Base-by-base conservation (phyloP, 1,139 yeast species). In the Pichia sp. region DNA sequence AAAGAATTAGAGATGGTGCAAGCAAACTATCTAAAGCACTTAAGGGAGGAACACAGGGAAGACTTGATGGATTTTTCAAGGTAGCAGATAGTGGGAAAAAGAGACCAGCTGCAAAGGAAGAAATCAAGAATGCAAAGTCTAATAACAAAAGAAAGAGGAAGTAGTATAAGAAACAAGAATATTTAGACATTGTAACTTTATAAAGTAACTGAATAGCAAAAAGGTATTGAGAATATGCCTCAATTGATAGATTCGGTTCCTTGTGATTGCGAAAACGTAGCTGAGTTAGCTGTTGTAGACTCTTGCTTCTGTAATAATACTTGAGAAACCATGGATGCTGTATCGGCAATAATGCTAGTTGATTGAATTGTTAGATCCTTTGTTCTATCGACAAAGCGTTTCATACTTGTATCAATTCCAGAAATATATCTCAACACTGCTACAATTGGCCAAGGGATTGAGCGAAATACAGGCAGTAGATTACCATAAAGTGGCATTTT, bases 41-140 rank as follows among this genome's bases (percentile, higher is more conserved):
- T 49, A 86, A 85, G 55, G 71, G 82, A 2, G 91, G 94, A 2
- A 83, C 85, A 1, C 98, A 91, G 60, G 96, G 94, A 6, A 74
- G 98, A 51, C 66, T 91, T 30, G 96, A 89, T 56, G 95, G 95
- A 4, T 91, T 91, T 58, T 91, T 91, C 67, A 77, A 68, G 42
- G 68, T 66, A 36, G 64, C 68, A 37, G 49, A 64, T 7, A 64
- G 62, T 1, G 57, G 60, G 10, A 64, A 63, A 42, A 70, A 65
- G 52, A 64, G 63, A 45, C 60, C 64, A 11, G 52, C 56, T 2
- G 7, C 32, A 10, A 57, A 53, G 12, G 69, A 66, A 11, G 64
- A 62, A 5, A 63, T 63, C 49, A 52, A 53, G 24, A n/a, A n/a
- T n/a, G n/a, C n/a, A 26, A 51, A 51, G 19, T 6, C 41, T 2